Percentiles rank a stretch among this genome's conserved stretches.
Conservation (phyloP, 1,284 basidiomycete species). For the Rhodotorula sp. region DNA sequence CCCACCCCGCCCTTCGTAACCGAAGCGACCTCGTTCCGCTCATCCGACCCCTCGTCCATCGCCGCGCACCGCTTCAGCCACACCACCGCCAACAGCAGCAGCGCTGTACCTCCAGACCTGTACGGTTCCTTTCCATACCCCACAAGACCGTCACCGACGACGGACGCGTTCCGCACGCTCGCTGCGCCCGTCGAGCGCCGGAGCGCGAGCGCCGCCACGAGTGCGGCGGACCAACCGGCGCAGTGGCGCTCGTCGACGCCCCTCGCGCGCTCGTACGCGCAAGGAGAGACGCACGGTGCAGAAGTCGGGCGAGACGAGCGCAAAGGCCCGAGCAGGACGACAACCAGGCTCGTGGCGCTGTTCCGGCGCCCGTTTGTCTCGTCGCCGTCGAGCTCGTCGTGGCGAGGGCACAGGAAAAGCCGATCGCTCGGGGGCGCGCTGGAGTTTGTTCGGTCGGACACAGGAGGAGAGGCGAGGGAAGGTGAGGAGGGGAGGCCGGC, state of each 20-base stretch:
- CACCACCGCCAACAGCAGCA: background rate
- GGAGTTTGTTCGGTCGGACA: background rate
- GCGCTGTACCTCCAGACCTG: background rate
- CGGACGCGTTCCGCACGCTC: background rate
- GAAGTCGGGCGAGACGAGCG: too few relatives aligned
- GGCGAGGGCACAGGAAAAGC: background rate
- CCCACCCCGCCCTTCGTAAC: slow-evolving; percentile 6
- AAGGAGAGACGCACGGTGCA: too few relatives aligned
- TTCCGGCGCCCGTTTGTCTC: too few relatives aligned
- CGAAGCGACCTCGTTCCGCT: slow-evolving; percentile 11
- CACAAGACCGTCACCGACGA: background rate
- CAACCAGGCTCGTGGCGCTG: too few relatives aligned
- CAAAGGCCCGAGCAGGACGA: too few relatives aligned
- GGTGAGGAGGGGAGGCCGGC: slow-evolving; percentile 5
- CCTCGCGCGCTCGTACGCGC: too few relatives aligned
- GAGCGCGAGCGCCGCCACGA: too few relatives aligned
- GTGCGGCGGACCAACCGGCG: too few relatives aligned
- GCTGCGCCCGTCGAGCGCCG: too few relatives aligned
- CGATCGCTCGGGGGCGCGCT: background rate
- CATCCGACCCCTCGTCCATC: background rate
- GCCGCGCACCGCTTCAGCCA: background rate
- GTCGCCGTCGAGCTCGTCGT: too few relatives aligned
- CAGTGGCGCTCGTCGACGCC: too few relatives aligned
- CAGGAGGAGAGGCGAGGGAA: background rate
- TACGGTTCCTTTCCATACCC: slow-evolving; percentile 1